Conservation (phyloP, 164 flowering plant genomes). For the Stephania japonica region DNA sequence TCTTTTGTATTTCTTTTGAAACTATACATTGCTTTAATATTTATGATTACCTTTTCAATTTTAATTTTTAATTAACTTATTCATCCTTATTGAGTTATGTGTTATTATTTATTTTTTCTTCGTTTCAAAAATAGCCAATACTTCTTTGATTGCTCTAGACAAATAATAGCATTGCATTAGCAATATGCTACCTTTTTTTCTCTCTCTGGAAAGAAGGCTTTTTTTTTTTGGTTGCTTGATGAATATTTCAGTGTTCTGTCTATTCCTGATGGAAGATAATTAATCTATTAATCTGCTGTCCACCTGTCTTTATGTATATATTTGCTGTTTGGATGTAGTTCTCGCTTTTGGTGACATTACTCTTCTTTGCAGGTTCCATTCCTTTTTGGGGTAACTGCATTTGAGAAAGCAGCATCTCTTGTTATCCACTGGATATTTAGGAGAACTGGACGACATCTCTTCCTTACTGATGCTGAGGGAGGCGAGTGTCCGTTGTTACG, state of each 20-base stretch:
- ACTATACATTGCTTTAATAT: background rate
- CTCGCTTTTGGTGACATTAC: constrained; percentile 2
- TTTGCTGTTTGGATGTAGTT: constrained; percentile 3
- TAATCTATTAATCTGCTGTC: too few relatives aligned
- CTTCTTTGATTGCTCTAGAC: too few relatives aligned
- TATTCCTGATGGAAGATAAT: too few relatives aligned
- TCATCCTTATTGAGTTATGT: too few relatives aligned
- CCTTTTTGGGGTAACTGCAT: constrained; percentile 72
- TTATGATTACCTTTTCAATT: background rate
- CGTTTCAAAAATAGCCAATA: too few relatives aligned
- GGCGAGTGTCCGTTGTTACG: constrained; percentile 78
- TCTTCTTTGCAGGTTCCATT: constrained; percentile 75
- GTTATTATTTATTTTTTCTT: too few relatives aligned
- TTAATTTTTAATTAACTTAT: background rate
- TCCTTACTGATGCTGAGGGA: constrained; percentile 71
- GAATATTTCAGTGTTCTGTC: too few relatives aligned
- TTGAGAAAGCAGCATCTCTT: constrained; percentile 62
- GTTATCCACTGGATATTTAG: constrained; percentile 81
- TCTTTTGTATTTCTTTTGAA: background rate
- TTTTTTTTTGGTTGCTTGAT: too few relatives aligned
- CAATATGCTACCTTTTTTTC: too few relatives aligned
- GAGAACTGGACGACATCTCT: constrained; percentile 94
- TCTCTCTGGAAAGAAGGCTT: too few relatives aligned
- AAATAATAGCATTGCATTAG: too few relatives aligned
- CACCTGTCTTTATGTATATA: too few relatives aligned